phyloP scores from a whole-genome alignment of 164 flowering plant genomes.

The Liquidambar formosana region DNA sequence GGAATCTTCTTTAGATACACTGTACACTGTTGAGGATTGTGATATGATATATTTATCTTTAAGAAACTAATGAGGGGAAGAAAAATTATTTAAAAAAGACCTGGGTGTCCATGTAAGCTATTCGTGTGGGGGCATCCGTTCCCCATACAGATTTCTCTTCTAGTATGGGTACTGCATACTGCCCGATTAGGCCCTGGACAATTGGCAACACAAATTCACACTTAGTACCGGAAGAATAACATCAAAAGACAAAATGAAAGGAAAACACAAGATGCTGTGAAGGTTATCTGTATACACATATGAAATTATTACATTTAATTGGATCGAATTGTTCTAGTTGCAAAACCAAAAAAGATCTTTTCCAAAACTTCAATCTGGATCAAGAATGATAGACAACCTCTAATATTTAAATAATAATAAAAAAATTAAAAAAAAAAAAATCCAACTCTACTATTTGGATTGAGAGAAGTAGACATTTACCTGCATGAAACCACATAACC shows the following conservation, averaged over 20 bases:
- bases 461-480: too few species aligned
- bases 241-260: background rate
- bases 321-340: too few species aligned
- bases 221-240: background rate
- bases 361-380: too few species aligned
- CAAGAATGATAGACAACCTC: too few species aligned
- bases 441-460: too few species aligned
- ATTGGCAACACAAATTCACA: conserved; percentile 7
- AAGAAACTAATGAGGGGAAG: background rate
- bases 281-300: background rate
- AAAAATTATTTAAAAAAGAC: conserved; percentile 27
- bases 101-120: conserved; percentile 99
- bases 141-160: conserved; percentile 99
- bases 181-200: conserved; percentile 89
- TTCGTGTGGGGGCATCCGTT: conserved; percentile 96
- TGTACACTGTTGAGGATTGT: background rate
- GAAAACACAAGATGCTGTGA: background rate
- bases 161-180: conserved; percentile 94
- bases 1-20: conserved; percentile 7
- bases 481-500: conserved; percentile 98
- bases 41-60: background rate
- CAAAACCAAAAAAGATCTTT: too few species aligned
- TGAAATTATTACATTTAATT: background rate
- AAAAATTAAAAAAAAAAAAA: background rate
- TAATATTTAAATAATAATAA: background rate